Conservation (phyloP, 192 early-diverging fungal genomes). For the Gigaspora rosea region DNA sequence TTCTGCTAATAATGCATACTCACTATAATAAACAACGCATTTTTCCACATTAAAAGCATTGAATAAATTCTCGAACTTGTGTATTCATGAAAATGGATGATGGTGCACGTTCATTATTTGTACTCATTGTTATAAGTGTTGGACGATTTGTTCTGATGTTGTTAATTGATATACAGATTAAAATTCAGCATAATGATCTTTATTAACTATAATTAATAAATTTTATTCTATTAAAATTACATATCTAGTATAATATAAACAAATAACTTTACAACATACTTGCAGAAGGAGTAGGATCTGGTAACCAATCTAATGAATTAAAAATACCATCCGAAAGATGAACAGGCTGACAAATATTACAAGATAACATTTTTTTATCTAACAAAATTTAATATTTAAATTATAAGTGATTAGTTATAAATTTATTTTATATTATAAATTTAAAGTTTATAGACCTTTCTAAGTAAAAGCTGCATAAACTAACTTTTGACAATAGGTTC, state of each 20-base stretch:
- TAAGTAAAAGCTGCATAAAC: too few species aligned
- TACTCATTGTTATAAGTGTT: neutral
- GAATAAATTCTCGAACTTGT: neutral
- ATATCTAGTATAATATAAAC: neutral
- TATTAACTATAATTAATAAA: constrained; percentile 3
- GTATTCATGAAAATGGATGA: neutral
- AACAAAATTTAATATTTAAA: neutral
- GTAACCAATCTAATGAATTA: neutral
- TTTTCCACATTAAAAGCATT: constrained; percentile 1
- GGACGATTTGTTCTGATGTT: neutral
- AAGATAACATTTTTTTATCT: neutral
- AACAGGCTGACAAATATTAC: neutral
- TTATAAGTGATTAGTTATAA: too few species aligned
- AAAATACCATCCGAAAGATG: neutral
- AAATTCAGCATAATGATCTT: neutral
- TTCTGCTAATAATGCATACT: constrained; percentile 9
- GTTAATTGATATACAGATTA: neutral
- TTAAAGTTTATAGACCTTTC: too few species aligned
- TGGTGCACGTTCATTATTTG: neutral
- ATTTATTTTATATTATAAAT: too few species aligned
- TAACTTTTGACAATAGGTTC: too few species aligned
- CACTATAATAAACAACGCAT: neutral
- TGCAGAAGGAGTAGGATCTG: neutral
- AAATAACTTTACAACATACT: neutral
- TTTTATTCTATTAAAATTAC: neutral